Evolutionary conservation across 192 early-diverging fungal species (phyloP).

Genomic region (Coemansia sp.): DNA sequence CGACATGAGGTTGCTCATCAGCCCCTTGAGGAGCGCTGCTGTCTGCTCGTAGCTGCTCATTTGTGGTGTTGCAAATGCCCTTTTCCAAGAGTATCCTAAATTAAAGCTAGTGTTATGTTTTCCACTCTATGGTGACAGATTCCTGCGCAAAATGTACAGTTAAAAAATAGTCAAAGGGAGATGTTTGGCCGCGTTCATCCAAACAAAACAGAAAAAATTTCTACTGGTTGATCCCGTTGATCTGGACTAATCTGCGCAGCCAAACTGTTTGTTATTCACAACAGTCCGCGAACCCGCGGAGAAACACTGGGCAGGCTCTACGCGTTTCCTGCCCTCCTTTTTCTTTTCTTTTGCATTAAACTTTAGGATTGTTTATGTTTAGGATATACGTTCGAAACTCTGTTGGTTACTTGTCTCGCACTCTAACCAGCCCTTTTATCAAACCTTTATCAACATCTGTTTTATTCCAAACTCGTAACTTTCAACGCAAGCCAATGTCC

Average conservation of each 20-base stretch:
- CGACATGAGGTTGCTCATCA: slow-evolving; percentile 56
- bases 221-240: not conserved
- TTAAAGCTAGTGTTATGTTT: not conserved
- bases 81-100: too few relatives aligned
- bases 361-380: slow-evolving; percentile 2
- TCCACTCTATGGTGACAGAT: slow-evolving; percentile 1
- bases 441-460: slow-evolving; percentile 1
- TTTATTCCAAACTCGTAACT: not conserved
- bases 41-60: slow-evolving; percentile 42
- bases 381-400: not conserved
- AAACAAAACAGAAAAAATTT: slow-evolving; percentile 2
- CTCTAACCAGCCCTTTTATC: not conserved
- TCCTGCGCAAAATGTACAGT: slow-evolving; percentile 2
- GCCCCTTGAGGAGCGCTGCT: slow-evolving; percentile 40
- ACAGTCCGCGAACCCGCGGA: not conserved
- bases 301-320: not conserved
- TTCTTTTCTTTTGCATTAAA: slow-evolving; percentile 1
- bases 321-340: not conserved
- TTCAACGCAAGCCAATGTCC: slow-evolving; percentile 27
- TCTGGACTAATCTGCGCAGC: slow-evolving; percentile 1
- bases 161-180: not conserved
- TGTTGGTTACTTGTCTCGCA: not conserved
- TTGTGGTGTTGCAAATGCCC: not conserved
- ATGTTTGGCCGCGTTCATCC: not conserved
- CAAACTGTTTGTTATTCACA: not conserved